Conservation (phyloP, 2,329 filamentous ascomycete genomes). For the Alternaria incomplexa region DNA sequence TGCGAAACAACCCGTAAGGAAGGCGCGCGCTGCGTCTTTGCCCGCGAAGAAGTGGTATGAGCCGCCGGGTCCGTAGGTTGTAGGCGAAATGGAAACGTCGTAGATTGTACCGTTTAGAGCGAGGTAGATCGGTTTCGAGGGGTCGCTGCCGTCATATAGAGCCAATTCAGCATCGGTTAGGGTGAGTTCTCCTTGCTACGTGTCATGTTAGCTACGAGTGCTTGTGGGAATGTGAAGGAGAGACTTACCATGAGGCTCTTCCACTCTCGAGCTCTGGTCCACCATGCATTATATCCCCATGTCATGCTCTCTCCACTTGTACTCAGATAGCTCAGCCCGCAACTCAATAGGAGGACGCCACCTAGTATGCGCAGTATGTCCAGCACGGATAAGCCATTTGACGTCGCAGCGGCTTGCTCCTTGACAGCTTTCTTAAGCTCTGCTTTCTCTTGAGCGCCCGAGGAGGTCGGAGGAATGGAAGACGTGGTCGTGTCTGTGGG, state of each 20-base stretch:
- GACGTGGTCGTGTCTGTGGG: constrained; percentile 11
- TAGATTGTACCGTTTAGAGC: constrained; percentile 88
- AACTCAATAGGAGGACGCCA: constrained; percentile 70
- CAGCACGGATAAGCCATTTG: constrained; percentile 49
- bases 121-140: constrained; percentile 80
- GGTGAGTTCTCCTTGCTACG: constrained; percentile 63
- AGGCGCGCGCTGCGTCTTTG: constrained; percentile 83
- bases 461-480: constrained; percentile 12
- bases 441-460: constrained; percentile 28
- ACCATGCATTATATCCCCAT: constrained; percentile 49
- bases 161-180: constrained; percentile 78
- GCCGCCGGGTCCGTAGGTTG: constrained; percentile 70
- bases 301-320: constrained; percentile 66
- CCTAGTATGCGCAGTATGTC: constrained; percentile 73
- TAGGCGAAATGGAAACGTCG: constrained; percentile 72
- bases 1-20: constrained; percentile 90
- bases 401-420: constrained; percentile 28
- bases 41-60: constrained; percentile 88
- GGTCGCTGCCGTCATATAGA: constrained; percentile 78
- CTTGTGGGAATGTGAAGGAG: not conserved
- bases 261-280: constrained; percentile 46
- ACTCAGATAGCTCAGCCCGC: constrained; percentile 76
- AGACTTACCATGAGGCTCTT: constrained; percentile 38
- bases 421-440: constrained; percentile 33
- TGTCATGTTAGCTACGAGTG: not conserved